Conservation (phyloP, 2,329 filamentous ascomycete species). For the Diplodia intermedia region DNA sequence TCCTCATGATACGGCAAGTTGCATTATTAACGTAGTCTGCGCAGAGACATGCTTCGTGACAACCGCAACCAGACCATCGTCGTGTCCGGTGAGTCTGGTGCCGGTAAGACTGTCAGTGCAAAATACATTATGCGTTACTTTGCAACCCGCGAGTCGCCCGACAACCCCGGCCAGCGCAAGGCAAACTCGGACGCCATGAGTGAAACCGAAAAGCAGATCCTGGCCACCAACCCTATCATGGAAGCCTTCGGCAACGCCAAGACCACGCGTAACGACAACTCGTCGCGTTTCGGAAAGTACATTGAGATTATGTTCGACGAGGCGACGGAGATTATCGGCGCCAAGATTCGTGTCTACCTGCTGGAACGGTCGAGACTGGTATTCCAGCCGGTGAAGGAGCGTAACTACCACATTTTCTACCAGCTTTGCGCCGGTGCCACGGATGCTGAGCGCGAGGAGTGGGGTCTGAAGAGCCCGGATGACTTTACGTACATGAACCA, state of each 20-base stretch:
- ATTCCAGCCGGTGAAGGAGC: conserved; percentile 95
- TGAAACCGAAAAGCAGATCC: conserved; percentile 96
- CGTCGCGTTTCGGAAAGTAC: conserved; percentile 98
- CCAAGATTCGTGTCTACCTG: conserved; percentile 95
- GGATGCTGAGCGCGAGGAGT: conserved; percentile 78
- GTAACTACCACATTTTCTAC: conserved; percentile 99
- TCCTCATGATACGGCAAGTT: not conserved
- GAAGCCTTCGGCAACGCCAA: conserved; percentile 99
- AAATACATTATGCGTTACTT: conserved; percentile 99
- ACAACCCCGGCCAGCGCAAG: conserved; percentile 81
- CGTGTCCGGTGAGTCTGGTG: conserved; percentile 98
- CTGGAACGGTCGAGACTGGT: conserved; percentile 94
- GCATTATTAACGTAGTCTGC: conserved; percentile 15
- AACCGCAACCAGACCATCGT: conserved; percentile 97
- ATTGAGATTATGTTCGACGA: conserved; percentile 99
- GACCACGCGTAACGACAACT: conserved; percentile 99
- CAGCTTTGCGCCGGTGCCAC: conserved; percentile 93
- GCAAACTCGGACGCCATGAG: conserved; percentile 83
- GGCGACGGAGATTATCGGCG: conserved; percentile 93
- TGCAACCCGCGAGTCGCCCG: conserved; percentile 92
- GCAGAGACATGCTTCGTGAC: conserved; percentile 94
- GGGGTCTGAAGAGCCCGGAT: conserved; percentile 80
- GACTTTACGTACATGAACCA: conserved; percentile 97
- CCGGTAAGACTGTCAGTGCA: conserved; percentile 97
- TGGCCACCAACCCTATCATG: conserved; percentile 99